Evolutionary conservation across 2,329 filamentous ascomycete species (phyloP), one percentile per base, ranked within the genome.

Genomic region (Trichophyton mentagrophytes): DNA sequence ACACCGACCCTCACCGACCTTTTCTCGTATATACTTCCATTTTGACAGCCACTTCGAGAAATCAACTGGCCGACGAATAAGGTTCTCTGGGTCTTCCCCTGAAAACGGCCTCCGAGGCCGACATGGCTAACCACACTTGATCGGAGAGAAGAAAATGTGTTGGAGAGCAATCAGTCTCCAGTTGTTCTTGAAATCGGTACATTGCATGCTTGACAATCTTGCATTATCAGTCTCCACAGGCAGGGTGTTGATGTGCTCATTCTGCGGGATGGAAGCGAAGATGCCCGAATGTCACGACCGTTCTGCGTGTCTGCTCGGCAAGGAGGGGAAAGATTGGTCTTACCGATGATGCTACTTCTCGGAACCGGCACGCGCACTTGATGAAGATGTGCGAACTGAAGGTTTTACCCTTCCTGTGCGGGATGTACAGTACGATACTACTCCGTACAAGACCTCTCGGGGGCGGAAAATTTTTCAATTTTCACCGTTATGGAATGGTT

Each of bases 1-100:
- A 53, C 9, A 25, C 49, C 49, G 49, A 53, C 6, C n/a, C 49
- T 53, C 49, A 53, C 49, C 49, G 49, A 53, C 49, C 49, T 53
- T 53, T 25, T 22, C 49, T 53, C 49, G 49, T 53, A 53, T 53
- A 53, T 53, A 15, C 49, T 53, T 53, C 15, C 49, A 25, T 33
- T 7, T 7, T 30, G 27, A 13, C 49, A 53, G 22, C 49, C 22
- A 53, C 27, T 27, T 25, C 49, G 22, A 25, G 15, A 33, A 53
- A 53, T 25, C 11, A 27, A 33, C 15, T 33, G 49, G 49, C n/a
- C 33, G 22, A 5, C n/a, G 22, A 15, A 25, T 53, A 53, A 30
- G 27, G 49, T 53, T 53, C 22, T 33, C 27, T 25, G 30, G 27
- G 49, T 33, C 49, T 53, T 38, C 27, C 49, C 49, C 49, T 53